phyloP scores from a whole-genome alignment of 768 basidiomycete genomes.

The Hydnum rufescens region DNA sequence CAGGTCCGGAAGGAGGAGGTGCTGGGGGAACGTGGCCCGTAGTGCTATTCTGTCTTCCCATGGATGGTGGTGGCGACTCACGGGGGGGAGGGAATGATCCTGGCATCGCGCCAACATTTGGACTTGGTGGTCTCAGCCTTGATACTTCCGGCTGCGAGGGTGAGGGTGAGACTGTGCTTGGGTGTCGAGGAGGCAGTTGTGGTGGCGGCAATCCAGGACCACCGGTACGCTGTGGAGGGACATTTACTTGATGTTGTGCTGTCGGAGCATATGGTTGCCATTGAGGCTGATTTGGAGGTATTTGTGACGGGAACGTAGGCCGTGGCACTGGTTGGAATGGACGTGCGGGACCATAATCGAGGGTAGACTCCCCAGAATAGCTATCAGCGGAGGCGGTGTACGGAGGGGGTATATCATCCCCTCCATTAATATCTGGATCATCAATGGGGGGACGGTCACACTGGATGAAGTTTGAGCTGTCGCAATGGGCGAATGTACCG shows the following conservation, averaged over 20 bases:
- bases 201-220: neutral
- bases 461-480: too few species aligned
- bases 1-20: too few species aligned
- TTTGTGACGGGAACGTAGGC: neutral
- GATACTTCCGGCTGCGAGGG: neutral
- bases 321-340: slow-evolving; percentile 5
- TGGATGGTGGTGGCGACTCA: neutral
- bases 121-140: neutral
- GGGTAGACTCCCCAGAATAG: slow-evolving; percentile 2
- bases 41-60: too few species aligned
- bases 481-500: too few species aligned
- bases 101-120: neutral
- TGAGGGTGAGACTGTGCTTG: neutral
- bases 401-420: too few species aligned
- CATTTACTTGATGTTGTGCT: too few species aligned
- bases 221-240: neutral
- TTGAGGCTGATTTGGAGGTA: neutral
- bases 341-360: slow-evolving; percentile 6
- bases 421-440: too few species aligned
- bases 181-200: neutral
- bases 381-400: slow-evolving; percentile 2
- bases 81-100: neutral
- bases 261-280: neutral
- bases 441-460: too few species aligned
- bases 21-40: too few species aligned